phyloP scores from a whole-genome alignment of 768 basidiomycete genomes.

The Leccinellum rugosiceps region DNA sequence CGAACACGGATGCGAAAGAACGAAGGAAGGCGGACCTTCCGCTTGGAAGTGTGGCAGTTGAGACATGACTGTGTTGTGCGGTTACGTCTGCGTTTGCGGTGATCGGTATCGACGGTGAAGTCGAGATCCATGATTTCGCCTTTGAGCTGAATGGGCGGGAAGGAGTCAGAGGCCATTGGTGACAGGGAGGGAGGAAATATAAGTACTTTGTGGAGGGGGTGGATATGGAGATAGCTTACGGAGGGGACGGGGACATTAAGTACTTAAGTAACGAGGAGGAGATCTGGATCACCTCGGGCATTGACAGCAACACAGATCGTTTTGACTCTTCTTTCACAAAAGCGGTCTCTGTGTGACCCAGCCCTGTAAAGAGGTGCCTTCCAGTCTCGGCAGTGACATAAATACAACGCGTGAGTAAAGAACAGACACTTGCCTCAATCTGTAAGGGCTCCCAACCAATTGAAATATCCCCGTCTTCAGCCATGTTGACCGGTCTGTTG shows the following conservation, averaged over 20 bases:
- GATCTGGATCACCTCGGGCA: constrained; percentile 48
- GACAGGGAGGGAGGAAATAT: constrained; percentile 34
- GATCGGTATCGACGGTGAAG: constrained; percentile 67
- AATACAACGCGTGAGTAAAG: constrained; percentile 35
- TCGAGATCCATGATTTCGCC: constrained; percentile 78
- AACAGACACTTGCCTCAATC: constrained; percentile 26
- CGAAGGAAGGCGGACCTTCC: constrained; percentile 58
- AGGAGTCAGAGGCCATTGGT: constrained; percentile 52
- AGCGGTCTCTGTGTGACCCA: constrained; percentile 33
- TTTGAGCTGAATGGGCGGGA: constrained; percentile 60
- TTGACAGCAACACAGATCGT: constrained; percentile 31
- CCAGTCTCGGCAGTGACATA: constrained; percentile 36
- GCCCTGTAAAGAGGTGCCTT: constrained; percentile 32
- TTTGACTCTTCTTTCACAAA: constrained; percentile 31
- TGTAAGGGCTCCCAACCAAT: constrained; percentile 8
- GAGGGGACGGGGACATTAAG: constrained; percentile 54
- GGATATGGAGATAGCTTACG: constrained; percentile 45
- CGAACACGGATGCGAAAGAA: background rate
- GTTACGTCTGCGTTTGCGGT: constrained; percentile 84
- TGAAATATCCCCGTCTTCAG: constrained; percentile 19
- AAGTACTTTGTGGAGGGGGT: constrained; percentile 42
- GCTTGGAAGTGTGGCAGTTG: constrained; percentile 92
- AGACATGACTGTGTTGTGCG: constrained; percentile 85
- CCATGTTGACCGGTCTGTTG: constrained; percentile 23
- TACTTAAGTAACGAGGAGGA: constrained; percentile 39